A percentile compares a stretch with the other conserved stretches of the same genome.
These are phyloP conservation scores for Eimeria sp. DNA, from an alignment of 169 alveolate species.

Conservation along the genomic window DNA sequence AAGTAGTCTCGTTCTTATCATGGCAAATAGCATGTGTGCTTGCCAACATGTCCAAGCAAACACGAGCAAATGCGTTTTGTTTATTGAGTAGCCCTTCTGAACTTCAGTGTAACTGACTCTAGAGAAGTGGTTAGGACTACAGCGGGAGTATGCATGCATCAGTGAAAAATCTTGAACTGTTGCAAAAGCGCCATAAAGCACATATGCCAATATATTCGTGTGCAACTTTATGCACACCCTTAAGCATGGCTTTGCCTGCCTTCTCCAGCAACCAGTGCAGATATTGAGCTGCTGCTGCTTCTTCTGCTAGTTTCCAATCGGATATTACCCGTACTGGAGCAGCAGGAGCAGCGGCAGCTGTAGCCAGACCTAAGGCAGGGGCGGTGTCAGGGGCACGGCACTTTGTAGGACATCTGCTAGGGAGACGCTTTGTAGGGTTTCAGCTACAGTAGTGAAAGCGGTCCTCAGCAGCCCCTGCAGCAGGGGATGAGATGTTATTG, in stretches of 20 bases:
- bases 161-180: not conserved
- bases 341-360: not conserved
- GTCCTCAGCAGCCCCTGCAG: slow-evolving; percentile 17
- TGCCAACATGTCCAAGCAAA: not conserved
- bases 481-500: slow-evolving; percentile 11
- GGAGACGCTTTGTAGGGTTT: slow-evolving; percentile 5
- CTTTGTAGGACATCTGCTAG: slow-evolving; percentile 36
- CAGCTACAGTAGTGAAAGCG: slow-evolving; percentile 20
- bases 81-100: too few relatives aligned
- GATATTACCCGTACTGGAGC: not conserved
- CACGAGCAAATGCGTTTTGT: not conserved
- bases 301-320: not conserved
- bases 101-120: not conserved
- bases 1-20: not conserved
- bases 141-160: not conserved
- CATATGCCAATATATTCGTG: not conserved
- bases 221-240: not conserved
- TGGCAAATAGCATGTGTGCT: not conserved
- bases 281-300: not conserved
- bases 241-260: not conserved
- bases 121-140: not conserved
- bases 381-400: not conserved
- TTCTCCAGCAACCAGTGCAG: not conserved
- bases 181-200: not conserved
- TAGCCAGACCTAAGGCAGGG: not conserved